Evolutionary conservation across 345 rosid genomes (phyloP), one percentile per base, ranked within the genome.

Genomic region (Sonneratia alba): DNA sequence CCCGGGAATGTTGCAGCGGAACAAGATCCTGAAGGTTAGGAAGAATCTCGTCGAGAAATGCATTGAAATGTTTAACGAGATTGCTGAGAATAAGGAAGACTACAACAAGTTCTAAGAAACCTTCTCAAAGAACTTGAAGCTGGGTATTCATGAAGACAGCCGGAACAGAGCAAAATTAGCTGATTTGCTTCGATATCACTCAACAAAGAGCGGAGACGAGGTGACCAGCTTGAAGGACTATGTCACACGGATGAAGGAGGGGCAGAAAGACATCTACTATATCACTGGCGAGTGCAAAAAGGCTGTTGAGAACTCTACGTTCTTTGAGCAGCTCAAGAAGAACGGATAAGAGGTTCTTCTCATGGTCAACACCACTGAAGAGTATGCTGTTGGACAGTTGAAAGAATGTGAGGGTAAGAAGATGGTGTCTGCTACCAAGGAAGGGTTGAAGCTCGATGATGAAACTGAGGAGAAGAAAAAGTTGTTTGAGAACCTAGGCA

Each of bases 241-340:
- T 19, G 86, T 83, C 48, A 81, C 84, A 45, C 72, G 86, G 70
- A 83, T 83, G 84, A 83, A 83, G 72, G 86, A 83, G 68, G 82
- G 84, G 0, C 86, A 81, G 77, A 83, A 81, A 79, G 84, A 83
- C 62, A 81, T 83, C 21, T 83, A 72, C 73, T 83, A 79, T 51
- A 81, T 83, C 13, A 83, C 86, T 3, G 86, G 86, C 3, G 86
- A 81, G 57, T 78, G 82, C 77, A 83, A 79, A 73, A 83, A 80
- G 38, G 86, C 86, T 12, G 86, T 83, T 3, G 86, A 83, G 82
- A 83, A 83, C 69, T 83, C 86, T 8, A 82, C 86, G 7, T 83
- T 83, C 86, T 55, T 83, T 7, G 86, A 81, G 79, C 51, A 74
- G 73, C 84, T 83, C 24, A 83, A 81, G 81, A 83, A 77, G 79